Percentiles rank a stretch among this genome's conserved stretches.
Conservation (phyloP, 345 rosid genomes). For the Gossypium longicalyx region DNA sequence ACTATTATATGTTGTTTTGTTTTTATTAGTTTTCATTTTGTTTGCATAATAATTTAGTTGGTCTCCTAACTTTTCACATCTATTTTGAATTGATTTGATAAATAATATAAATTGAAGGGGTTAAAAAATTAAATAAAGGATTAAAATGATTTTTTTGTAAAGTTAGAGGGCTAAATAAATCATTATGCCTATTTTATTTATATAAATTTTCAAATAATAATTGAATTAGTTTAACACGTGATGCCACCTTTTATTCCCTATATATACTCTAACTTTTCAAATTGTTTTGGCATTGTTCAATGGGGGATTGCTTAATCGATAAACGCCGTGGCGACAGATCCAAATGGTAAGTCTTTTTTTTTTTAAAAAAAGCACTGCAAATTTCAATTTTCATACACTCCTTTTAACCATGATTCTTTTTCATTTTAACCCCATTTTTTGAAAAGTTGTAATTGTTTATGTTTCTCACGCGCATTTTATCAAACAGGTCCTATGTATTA, state of each 20-base stretch:
- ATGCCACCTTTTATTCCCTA: not conserved
- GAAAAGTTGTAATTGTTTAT: not conserved
- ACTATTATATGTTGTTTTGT: too few species aligned
- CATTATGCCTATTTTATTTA: too few species aligned
- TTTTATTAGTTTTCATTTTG: too few species aligned
- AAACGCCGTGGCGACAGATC: not conserved
- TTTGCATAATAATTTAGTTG: too few species aligned
- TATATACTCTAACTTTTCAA: not conserved
- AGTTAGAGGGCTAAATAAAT: too few species aligned
- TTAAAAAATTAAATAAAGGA: too few species aligned
- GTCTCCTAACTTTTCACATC: too few species aligned
- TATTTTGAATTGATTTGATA: accelerated
- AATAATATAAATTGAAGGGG: too few species aligned
- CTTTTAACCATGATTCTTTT: not conserved
- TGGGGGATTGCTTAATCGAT: not conserved
- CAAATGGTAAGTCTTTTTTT: not conserved
- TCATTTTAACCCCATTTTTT: not conserved
- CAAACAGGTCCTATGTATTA: constrained; percentile 63
- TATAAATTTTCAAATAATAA: too few species aligned
- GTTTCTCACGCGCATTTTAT: not conserved
- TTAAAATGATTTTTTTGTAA: too few species aligned
- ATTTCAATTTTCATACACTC: not conserved
- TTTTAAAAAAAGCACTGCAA: not conserved
- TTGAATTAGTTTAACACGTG: too few species aligned
- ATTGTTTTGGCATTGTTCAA: not conserved